A percentile compares a stretch with the other conserved stretches of the same genome.
Conservation (phyloP, 805 yeast species). For the Yamadazyma endophytica region DNA sequence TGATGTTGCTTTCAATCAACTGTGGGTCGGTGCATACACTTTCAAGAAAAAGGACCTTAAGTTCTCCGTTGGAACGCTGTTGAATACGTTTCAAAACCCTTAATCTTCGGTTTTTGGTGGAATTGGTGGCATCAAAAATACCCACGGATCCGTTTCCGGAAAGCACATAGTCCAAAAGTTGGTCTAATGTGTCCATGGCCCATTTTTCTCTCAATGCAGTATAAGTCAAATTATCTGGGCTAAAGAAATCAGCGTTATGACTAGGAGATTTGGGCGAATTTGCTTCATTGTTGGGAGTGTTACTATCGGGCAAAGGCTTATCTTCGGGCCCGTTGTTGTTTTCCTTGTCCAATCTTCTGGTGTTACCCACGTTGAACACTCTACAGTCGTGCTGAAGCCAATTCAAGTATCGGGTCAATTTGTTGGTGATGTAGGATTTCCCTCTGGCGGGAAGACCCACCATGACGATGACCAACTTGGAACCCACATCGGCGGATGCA, state of each 20-base stretch:
- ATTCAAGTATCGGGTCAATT: slow-evolving; percentile 82
- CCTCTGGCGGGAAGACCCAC: slow-evolving; percentile 96
- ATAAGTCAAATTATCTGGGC: slow-evolving; percentile 68
- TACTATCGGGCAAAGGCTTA: slow-evolving; percentile 48
- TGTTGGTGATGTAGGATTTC: slow-evolving; percentile 88
- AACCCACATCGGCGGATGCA: slow-evolving; percentile 65
- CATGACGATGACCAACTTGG: slow-evolving; percentile 90
- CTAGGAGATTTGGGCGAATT: slow-evolving; percentile 11
- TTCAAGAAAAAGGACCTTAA: slow-evolving; percentile 82
- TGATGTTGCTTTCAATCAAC: slow-evolving; percentile 77
- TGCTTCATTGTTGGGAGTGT: slow-evolving; percentile 30
- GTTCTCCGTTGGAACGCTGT: slow-evolving; percentile 51
- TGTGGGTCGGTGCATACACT: slow-evolving; percentile 79
- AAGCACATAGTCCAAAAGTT: slow-evolving; percentile 73
- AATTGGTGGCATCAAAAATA: slow-evolving; percentile 81
- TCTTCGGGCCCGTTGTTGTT: slow-evolving; percentile 64
- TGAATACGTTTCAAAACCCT: slow-evolving; percentile 55
- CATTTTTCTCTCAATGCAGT: slow-evolving; percentile 77
- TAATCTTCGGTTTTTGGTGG: slow-evolving; percentile 61
- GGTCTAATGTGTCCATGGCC: slow-evolving; percentile 93
- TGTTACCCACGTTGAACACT: slow-evolving; percentile 94
- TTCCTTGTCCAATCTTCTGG: slow-evolving; percentile 71
- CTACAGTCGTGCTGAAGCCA: slow-evolving; percentile 91
- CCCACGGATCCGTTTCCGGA: slow-evolving; percentile 88
- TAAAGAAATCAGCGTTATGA: slow-evolving; percentile 83